Evolutionary conservation across 2,329 filamentous ascomycete genomes (phyloP), one percentile per base, ranked within the genome.

Genomic region (Penicillium glabrum): DNA sequence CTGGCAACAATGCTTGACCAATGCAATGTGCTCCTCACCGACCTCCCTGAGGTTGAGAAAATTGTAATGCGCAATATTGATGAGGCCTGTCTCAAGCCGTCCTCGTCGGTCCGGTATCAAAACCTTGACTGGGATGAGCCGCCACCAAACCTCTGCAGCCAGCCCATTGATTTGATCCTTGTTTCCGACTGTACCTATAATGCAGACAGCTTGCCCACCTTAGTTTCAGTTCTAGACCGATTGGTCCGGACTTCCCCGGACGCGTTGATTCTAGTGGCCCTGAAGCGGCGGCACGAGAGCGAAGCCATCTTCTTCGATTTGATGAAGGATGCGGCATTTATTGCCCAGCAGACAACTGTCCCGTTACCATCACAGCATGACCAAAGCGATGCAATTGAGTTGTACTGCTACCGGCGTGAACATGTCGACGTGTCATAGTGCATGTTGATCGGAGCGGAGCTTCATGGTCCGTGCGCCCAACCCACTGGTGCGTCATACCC

Each of bases 161-260:
- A 66, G 37, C 65, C 65, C 11, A 79, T 84, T 64, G 83, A 89
- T 68, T 66, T 90, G 33, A 79, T 90, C 23, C 69, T 89, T 4
- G 82, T 89, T 1, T 86, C 86, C 2, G 88, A 91, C 69, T 90
- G 88, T 72, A 90, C 87, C 1, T 91, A 91, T 73, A 90, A 90
- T 69, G 77, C 82, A 16, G 86, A 89, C 64, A 88, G 84, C 57
- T 81, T 87, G 51, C 84, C 85, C 3, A 80, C 84, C 24, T 75
- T 90, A 37, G 86, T 90, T 8, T 73, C 74, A 27, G 86, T 85
- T 1, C 73, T 90, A 10, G 64, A 68, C 23, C 74, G 72, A 10
- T 71, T 89, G 48, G 72, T 80, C 43, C 67, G 71, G 19, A 69
- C 68, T 29, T 84, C 80, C 6, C 82, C 83, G 2, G 69, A 77